Evolutionary conservation across 768 basidiomycete species (phyloP).

Genomic region (Leucogyrophana mollusca): DNA sequence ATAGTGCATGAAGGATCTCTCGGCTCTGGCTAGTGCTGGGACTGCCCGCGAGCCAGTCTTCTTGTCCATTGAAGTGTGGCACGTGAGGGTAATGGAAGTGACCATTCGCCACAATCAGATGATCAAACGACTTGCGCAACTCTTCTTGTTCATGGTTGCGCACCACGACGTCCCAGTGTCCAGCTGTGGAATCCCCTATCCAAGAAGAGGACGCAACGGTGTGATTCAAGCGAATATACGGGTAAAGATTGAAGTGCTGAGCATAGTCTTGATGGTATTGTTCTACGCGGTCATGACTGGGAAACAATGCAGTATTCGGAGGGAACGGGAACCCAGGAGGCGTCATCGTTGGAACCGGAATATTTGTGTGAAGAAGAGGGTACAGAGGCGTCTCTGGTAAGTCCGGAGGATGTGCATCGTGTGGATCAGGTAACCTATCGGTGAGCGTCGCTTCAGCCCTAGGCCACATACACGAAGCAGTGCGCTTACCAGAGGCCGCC

Average conservation of each 20-base stretch:
- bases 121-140: slow-evolving; percentile 34
- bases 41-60: slow-evolving; percentile 40
- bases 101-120: slow-evolving; percentile 50
- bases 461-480: no score
- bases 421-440: slow-evolving; percentile 24
- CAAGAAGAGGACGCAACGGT: slow-evolving; percentile 37
- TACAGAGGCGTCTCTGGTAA: slow-evolving; percentile 52
- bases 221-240: slow-evolving; percentile 39
- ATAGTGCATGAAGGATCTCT: slow-evolving; percentile 46
- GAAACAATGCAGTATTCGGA: slow-evolving; percentile 45
- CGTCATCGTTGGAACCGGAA: slow-evolving; percentile 52
- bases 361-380: slow-evolving; percentile 49
- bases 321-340: slow-evolving; percentile 51
- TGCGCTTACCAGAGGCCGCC: slow-evolving; percentile 58
- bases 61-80: slow-evolving; percentile 41
- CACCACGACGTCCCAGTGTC: slow-evolving; percentile 42
- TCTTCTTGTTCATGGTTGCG: slow-evolving; percentile 11
- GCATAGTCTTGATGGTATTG: slow-evolving; percentile 45
- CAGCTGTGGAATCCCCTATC: slow-evolving; percentile 31
- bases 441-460: background rate
- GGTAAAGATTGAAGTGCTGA: slow-evolving; percentile 32
- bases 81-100: slow-evolving; percentile 49
- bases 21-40: slow-evolving; percentile 19
- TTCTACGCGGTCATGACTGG: slow-evolving; percentile 40
- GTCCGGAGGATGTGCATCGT: slow-evolving; percentile 31